These are phyloP conservation scores for Bjerkandera adusta DNA, from an alignment of 1,284 basidiomycete genomes.

Conservation along the genomic window DNA sequence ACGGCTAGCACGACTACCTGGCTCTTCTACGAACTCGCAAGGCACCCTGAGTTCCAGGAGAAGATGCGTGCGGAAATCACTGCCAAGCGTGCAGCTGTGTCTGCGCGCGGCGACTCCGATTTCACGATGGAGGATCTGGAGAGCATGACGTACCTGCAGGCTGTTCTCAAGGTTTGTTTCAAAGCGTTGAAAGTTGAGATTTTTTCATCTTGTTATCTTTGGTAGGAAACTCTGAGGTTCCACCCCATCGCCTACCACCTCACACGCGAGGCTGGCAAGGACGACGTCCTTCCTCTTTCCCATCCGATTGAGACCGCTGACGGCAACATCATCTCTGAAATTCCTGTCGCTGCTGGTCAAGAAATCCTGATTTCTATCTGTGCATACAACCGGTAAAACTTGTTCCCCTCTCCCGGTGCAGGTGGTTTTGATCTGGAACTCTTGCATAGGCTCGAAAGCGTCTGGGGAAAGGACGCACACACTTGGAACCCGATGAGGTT, in stretches of 20 bases:
- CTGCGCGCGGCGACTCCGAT: conserved; percentile 24
- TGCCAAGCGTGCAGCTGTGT: conserved; percentile 30
- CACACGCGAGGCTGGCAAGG: conserved; percentile 16
- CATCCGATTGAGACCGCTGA: conserved; percentile 34
- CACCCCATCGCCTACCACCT: conserved; percentile 11
- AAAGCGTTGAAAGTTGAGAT: not conserved
- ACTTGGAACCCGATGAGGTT: conserved; percentile 54
- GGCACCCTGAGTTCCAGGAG: conserved; percentile 38
- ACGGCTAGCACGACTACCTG: conserved; percentile 41
- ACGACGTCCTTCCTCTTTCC: conserved; percentile 43
- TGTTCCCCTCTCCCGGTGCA: not conserved
- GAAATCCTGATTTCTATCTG: conserved; percentile 5
- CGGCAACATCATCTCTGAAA: conserved; percentile 28
- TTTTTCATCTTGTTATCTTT: conserved; percentile 33
- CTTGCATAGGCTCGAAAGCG: conserved; percentile 23
- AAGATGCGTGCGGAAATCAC: conserved; percentile 41
- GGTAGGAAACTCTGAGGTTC: conserved; percentile 22
- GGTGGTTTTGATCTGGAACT: not conserved
- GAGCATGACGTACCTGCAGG: conserved; percentile 49
- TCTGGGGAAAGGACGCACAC: conserved; percentile 51
- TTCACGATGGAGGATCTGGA: conserved; percentile 48
- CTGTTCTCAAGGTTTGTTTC: conserved; percentile 40
- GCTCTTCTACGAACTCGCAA: conserved; percentile 41
- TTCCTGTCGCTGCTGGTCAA: conserved; percentile 22
- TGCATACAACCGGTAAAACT: conserved; percentile 11